Conservation (phyloP, 163 green algal species). For the Prototheca wickerhamii region DNA sequence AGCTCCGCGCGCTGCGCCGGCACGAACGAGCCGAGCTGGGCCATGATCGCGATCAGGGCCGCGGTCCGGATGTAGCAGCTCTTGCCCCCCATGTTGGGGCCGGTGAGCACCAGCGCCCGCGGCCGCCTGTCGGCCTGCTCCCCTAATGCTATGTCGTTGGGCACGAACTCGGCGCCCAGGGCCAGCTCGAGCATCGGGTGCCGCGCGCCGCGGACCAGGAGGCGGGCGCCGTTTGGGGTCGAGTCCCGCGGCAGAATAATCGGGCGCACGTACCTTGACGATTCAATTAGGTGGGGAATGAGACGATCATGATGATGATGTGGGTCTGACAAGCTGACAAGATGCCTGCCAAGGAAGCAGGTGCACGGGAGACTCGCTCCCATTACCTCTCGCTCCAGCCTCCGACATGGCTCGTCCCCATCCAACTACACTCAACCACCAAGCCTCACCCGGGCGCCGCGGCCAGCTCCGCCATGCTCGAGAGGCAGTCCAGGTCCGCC, state of each 20-base stretch:
- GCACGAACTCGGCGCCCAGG: constrained; percentile 47
- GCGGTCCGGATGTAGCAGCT: constrained; percentile 64
- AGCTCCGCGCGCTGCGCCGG: constrained; percentile 55
- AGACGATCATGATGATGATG: too few species aligned
- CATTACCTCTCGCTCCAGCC: too few species aligned
- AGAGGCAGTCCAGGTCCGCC: constrained; percentile 70
- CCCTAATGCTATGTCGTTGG: constrained; percentile 57
- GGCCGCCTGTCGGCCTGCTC: neutral
- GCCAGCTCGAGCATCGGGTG: constrained; percentile 74
- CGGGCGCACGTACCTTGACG: constrained; percentile 45
- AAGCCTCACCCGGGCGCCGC: constrained; percentile 20
- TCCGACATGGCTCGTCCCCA: too few species aligned
- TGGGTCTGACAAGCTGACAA: neutral
- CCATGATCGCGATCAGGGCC: constrained; percentile 77
- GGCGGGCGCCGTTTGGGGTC: neutral
- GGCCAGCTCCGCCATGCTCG: constrained; percentile 54
- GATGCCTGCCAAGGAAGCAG: too few species aligned
- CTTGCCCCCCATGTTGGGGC: constrained; percentile 95
- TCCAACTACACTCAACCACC: too few species aligned
- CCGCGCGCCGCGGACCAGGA: constrained; percentile 19
- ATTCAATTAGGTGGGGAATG: too few species aligned
- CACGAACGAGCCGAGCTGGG: constrained; percentile 79
- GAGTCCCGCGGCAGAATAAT: constrained; percentile 21
- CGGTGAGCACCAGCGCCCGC: constrained; percentile 59
- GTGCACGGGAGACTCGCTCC: too few species aligned